Percentiles rank a stretch among this genome's conserved stretches.
phyloP scores from a whole-genome alignment of 441 rosid genomes.

The Eutrema salsugineum region DNA sequence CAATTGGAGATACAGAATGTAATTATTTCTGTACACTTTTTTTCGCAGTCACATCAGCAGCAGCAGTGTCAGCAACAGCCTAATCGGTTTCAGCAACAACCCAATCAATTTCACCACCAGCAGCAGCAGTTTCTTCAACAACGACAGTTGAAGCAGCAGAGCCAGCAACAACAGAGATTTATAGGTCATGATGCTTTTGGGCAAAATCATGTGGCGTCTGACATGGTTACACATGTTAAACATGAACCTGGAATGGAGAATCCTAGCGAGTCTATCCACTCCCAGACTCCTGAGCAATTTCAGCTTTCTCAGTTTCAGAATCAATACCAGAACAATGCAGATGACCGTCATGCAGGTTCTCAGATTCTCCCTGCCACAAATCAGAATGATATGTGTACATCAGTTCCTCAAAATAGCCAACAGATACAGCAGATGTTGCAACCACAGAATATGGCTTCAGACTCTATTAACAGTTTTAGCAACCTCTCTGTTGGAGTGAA shows the following conservation, averaged over 20 bases:
- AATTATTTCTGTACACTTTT: constrained; percentile 32
- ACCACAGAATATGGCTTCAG: constrained; percentile 55
- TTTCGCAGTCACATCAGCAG: constrained; percentile 66
- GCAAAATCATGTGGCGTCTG: constrained; percentile 61
- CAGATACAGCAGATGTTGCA: constrained; percentile 72
- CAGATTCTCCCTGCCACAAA: constrained; percentile 49
- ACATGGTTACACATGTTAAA: constrained; percentile 63
- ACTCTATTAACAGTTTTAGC: constrained; percentile 53
- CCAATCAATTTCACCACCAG: constrained; percentile 48
- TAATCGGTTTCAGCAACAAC: constrained; percentile 70
- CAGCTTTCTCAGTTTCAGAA: constrained; percentile 71
- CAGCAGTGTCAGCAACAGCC: constrained; percentile 74
- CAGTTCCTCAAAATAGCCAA: constrained; percentile 64
- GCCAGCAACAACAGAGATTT: constrained; percentile 64
- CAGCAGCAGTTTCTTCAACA: constrained; percentile 51
- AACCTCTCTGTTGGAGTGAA: constrained; percentile 53
- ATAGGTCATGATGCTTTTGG: constrained; percentile 53
- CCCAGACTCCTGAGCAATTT: constrained; percentile 62
- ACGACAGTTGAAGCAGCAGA: constrained; percentile 63
- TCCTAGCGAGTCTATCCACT: constrained; percentile 48
- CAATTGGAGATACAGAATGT: constrained; percentile 54
- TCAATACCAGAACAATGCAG: constrained; percentile 66
- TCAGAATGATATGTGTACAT: constrained; percentile 49
- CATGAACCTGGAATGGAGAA: constrained; percentile 75
- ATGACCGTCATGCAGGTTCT: constrained; percentile 46